Evolutionary conservation across 352 stramenopile genomes (phyloP), one percentile per base, ranked within the genome.

Genomic region (Phytopythium oedochilum): DNA sequence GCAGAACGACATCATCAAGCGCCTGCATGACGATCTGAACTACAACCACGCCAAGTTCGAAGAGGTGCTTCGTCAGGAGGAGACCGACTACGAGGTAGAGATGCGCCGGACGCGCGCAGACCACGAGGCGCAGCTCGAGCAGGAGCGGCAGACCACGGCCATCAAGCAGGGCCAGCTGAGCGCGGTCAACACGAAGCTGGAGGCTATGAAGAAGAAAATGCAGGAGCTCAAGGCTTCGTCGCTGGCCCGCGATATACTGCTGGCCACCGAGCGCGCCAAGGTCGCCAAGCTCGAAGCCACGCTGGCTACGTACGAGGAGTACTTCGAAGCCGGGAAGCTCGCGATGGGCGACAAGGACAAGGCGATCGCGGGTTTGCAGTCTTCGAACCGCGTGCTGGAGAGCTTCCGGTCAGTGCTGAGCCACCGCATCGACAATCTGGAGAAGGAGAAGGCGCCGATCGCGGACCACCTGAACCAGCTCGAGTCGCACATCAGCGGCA

Each of bases 21-120:
- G 78, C 0, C 64, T 94, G 5, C 83, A 94, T 40, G 84, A 94
- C 59, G 84, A 94, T 59, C 63, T 94, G 28, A 85, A 76, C 57
- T 92, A 92, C 58, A 92, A 94, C 55, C 78, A 94, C 54, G 69
- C 86, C 47, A 92, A 92, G 47, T 94, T 91, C 18, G 83, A 92
- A 36, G 83, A 94, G 58, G 79, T 92, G 1, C 45, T 94, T 8
- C 78, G 83, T 25, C 83, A 94, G 43, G 78, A 94, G 54, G 81
- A 92, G 51, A 75, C 63, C 1, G 84, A 94, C 42, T 92, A 94
- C 34, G 83, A 94, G 52, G 67, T 87, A n/a, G 78, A 92, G 38
- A 56, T 92, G 31, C 72, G 75, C 7, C 77, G 70, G 18, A 51
- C 87, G 48, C 70, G 78, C 8, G 66, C 50, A 0, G 73, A 87